These are phyloP conservation scores for Lophium mytilinum DNA, from an alignment of 495 filamentous ascomycete species.

Conservation along the genomic window DNA sequence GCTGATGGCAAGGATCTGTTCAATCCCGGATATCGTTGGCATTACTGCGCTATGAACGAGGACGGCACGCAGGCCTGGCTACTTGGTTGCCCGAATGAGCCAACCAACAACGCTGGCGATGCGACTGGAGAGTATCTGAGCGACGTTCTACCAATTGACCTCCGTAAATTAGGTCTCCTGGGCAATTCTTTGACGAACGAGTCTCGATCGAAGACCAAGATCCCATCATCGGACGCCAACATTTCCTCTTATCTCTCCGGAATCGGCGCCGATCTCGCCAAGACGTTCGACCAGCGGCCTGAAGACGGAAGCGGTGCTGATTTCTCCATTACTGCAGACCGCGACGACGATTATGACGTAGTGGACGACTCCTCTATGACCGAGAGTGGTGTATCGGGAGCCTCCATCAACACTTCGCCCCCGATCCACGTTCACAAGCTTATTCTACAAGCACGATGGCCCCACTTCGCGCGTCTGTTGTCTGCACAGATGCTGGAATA, in stretches of 20 bases:
- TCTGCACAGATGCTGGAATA: slow-evolving; percentile 93
- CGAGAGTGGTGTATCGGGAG: not conserved
- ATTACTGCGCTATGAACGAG: slow-evolving; percentile 91
- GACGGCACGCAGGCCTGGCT: slow-evolving; percentile 94
- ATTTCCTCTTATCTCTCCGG: slow-evolving; percentile 46
- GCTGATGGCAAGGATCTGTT: slow-evolving; percentile 92
- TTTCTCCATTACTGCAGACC: slow-evolving; percentile 74
- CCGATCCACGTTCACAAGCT: slow-evolving; percentile 91
- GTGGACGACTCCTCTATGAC: slow-evolving; percentile 39
- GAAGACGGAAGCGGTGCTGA: slow-evolving; percentile 75
- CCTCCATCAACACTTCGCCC: slow-evolving; percentile 58
- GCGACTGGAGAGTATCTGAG: slow-evolving; percentile 83
- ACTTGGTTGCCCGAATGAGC: slow-evolving; percentile 77
- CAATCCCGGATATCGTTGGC: slow-evolving; percentile 80
- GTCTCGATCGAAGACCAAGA: slow-evolving; percentile 48
- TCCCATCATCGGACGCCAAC: slow-evolving; percentile 44
- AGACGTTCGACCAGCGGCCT: slow-evolving; percentile 73
- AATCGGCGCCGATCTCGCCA: slow-evolving; percentile 72
- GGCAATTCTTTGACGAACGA: slow-evolving; percentile 66
- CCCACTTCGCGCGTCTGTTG: slow-evolving; percentile 87
- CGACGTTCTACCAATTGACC: slow-evolving; percentile 84
- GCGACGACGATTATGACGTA: slow-evolving; percentile 59
- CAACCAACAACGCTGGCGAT: slow-evolving; percentile 40
- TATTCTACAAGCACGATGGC: slow-evolving; percentile 90
- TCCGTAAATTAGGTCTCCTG: slow-evolving; percentile 76